Evolutionary conservation across 2,329 filamentous ascomycete species (phyloP), one percentile per base, ranked within the genome.

Genomic region (Sphaerulina vaccinii): DNA sequence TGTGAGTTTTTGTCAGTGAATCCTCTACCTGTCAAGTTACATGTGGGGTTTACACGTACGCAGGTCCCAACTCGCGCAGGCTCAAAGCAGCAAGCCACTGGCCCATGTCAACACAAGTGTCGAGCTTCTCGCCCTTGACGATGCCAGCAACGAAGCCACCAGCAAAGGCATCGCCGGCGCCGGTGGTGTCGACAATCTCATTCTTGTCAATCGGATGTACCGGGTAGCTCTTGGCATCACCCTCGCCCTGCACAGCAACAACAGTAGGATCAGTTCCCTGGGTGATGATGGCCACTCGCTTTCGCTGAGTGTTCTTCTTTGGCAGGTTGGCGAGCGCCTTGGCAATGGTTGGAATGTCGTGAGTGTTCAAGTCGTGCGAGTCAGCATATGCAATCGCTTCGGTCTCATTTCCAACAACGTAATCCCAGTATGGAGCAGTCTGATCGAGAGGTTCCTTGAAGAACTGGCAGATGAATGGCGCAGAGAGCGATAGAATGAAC

Each of bases 381-480:
- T 90, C 85, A 60, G 91, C 88, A 75, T 92, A 99, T 51, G 90
- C 80, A 63, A 85, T 82, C 42, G 91, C 92, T 78, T 99, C 93
- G 61, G 88, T 88, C 84, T 99, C 93, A 77, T 99, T 99, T 68
- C 91, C 92, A 71, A 99, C 88, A 56, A 97, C 79, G 75, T 92
- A 95, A 77, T 97, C 91, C 80, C 90, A 95, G 83, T 96, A 96
- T 23, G 88, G 87, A 47, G 90, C 79, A 49, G 88, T 86, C 65
- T 84, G 85, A 73, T 96, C 90, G 41, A 99, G 83, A 60, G 84
- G 87, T 43, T 96, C 91, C 80, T 96, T 96, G 86, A 97, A 99
- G 82, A 96, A 96, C 70, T 95, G 87, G 33, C 87, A 79, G 68
- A 99, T 96, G 79, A 99, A 99, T 54, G 93, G 93, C 6, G 93